Base-by-base conservation (phyloP, 75 land plant genomes). In the Cunninghamia lanceolata region DNA sequence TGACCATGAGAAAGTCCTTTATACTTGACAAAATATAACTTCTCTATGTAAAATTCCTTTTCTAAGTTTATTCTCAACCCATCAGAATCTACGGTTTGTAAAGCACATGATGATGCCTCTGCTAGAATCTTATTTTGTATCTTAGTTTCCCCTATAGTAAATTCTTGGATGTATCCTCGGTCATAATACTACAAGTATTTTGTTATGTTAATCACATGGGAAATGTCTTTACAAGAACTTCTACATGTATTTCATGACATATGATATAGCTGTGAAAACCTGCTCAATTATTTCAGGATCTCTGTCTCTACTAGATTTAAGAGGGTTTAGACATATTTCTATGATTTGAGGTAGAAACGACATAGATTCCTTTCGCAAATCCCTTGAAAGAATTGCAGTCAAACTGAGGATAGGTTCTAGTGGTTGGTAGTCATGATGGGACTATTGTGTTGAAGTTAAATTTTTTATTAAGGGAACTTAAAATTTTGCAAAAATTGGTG, bases 261-360 rank as follows among this genome's bases (percentile, higher is more conserved):
- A 91, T 16, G 97, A 96, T 88, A 96, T 91, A 16, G 94, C 93
- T 7, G 91, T 95, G 88, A 98, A 98, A 81, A 95, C 90, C 99
- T 96, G 97, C 74, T 98, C 99, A 82, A 98, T 86, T 10, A 92
- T 88, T 36, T 91, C 99, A 43, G 99, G 94, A 28, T 98, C 99
- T 76, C 89, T 92, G 85, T 96, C 97, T 45, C 93, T 99, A 86
- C 99, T 99, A 85, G 82, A 85, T 90, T 92, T 59, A 16, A 98
- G 93, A 19, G 96, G 92, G 73, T 75, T 89, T 0, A 79, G 82
- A 36, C 89, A 78, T 47, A 91, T 80, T 86, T 92, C 91, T 35
- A 86, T 77, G 47, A 98, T 83, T 54, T 88, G 86, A 13, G 85
- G 91, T 42, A 98, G 50, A 84, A 93, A 98, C 98, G 93, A 93